phyloP scores from a whole-genome alignment of 2,329 filamentous ascomycete species.

The Cordyceps cateniannulata region DNA sequence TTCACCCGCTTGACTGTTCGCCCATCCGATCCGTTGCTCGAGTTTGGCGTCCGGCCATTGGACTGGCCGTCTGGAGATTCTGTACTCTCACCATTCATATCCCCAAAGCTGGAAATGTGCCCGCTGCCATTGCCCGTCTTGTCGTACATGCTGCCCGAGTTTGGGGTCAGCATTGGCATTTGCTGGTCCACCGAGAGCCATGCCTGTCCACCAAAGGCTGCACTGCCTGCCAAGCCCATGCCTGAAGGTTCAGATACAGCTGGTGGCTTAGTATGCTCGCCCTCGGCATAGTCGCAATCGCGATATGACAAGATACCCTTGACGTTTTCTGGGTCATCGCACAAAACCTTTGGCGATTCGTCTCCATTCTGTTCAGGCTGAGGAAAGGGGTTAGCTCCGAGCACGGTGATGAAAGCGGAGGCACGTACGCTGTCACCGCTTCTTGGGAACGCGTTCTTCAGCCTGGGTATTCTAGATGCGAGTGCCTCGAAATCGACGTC shows the following conservation, averaged over 20 bases:
- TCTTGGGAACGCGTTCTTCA: slow-evolving; percentile 49
- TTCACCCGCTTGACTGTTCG: neutral
- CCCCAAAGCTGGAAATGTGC: slow-evolving; percentile 33
- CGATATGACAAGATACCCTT: slow-evolving; percentile 38
- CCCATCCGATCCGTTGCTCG: slow-evolving; percentile 32
- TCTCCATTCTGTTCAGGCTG: slow-evolving; percentile 14
- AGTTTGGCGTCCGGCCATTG: slow-evolving; percentile 54
- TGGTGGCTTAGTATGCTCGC: slow-evolving; percentile 34
- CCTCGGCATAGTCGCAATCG: slow-evolving; percentile 38
- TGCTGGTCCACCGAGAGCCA: slow-evolving; percentile 37
- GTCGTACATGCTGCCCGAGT: slow-evolving; percentile 28
- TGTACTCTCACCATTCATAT: slow-evolving; percentile 40
- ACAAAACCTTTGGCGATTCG: slow-evolving; percentile 19
- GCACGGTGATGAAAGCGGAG: too few relatives aligned
- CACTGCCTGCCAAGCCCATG: slow-evolving; percentile 1
- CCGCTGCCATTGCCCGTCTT: slow-evolving; percentile 23
- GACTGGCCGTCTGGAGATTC: slow-evolving; percentile 45
- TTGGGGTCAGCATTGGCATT: slow-evolving; percentile 30
- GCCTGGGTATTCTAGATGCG: slow-evolving; percentile 53
- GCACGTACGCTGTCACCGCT: slow-evolving; percentile 42
- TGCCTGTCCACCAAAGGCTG: slow-evolving; percentile 23
- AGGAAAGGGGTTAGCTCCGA: neutral
- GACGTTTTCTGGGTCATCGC: slow-evolving; percentile 30
- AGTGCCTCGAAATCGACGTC: slow-evolving; percentile 83
- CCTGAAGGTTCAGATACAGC: slow-evolving; percentile 4